Evolutionary conservation across 257 asterid genomes (phyloP).

Genomic region (Solanum paucissectum): DNA sequence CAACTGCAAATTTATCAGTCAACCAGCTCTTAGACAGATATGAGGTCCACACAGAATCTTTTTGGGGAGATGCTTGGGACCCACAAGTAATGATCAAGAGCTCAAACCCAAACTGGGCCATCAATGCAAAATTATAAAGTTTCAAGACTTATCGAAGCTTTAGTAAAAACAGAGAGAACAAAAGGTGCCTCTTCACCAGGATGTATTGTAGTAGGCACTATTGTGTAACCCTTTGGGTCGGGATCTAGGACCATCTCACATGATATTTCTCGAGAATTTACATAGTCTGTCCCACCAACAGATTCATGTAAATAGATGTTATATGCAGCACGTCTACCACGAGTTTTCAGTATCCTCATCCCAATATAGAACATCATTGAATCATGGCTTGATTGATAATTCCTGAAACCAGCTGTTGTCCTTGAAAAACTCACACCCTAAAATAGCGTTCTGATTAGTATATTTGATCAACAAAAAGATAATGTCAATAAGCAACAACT

Average conservation of each 20-base stretch:
- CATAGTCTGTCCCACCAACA: conserved; percentile 97
- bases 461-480: background rate
- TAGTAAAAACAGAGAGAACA: conserved; percentile 91
- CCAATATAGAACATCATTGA: conserved; percentile 96
- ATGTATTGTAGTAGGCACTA: conserved; percentile 94
- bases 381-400: conserved; percentile 93
- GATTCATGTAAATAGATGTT: conserved; percentile 95
- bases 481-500: background rate
- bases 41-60: conserved; percentile 5
- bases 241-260: conserved; percentile 99
- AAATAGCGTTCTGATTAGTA: background rate
- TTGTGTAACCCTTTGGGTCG: conserved; percentile 97
- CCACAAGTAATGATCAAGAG: background rate
- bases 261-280: conserved; percentile 93
- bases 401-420: conserved; percentile 90
- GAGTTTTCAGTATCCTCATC: conserved; percentile 93
- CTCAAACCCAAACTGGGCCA: background rate
- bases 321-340: conserved; percentile 93
- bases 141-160: conserved; percentile 77
- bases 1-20: background rate
- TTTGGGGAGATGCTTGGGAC: conserved; percentile 4
- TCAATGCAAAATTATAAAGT: conserved; percentile 42
- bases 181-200: conserved; percentile 99
- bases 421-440: conserved; percentile 99
- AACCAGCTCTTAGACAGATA: conserved; percentile 4